Base-by-base conservation (phyloP, 352 stramenopile genomes). In the Globisporangium acanthophoron region DNA sequence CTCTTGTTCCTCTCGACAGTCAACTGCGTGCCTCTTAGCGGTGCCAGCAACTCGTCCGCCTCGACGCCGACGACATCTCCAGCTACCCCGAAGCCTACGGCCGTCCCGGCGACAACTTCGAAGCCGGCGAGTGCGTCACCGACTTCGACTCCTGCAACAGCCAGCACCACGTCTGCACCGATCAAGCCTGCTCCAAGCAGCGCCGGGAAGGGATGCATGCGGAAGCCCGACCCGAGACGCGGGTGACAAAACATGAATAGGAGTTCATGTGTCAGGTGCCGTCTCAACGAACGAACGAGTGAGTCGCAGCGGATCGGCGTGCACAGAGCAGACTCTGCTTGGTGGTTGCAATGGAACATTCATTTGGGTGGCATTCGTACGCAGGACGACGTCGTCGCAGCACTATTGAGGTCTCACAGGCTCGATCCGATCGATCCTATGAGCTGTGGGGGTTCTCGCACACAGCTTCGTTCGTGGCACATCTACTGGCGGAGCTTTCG, bases 401-500 rank as follows among this genome's bases (percentile, higher is more conserved):
- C 35, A 41, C 11, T 27, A 41, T 3, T 4, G 35, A 41, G 35
- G 2, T 1, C 35, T 11, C 35, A 15, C 35, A 41, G 9, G 8
- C 35, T 41, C 8, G 11, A 41, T 27, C 9, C 11, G 35, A 15
- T 41, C 35, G 35, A 41, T 41, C 35, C 35, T 7, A 16, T 12
- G 12, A 41, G 35, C 12, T 41, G 35, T 11, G 35, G 4, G 8
- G 3, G 35, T 3, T 15, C 35, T 41, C 12, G 35, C 12, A 15
- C 35, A 41, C 35, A 0, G 1, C 35, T 16, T 41, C 16, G 0
- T 27, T 5, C 18, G 9, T 31, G 3, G 24, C 15, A 29, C 44
- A 29, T 49, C 18, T 49, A 41, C 44, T 49, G 18, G 24, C 44
- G 44, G 4, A 49, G n/a, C 44, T 49, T 49, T 54, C 49, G 49